phyloP scores from a whole-genome alignment of 345 rosid genomes.

The Euclidium syriacum region DNA sequence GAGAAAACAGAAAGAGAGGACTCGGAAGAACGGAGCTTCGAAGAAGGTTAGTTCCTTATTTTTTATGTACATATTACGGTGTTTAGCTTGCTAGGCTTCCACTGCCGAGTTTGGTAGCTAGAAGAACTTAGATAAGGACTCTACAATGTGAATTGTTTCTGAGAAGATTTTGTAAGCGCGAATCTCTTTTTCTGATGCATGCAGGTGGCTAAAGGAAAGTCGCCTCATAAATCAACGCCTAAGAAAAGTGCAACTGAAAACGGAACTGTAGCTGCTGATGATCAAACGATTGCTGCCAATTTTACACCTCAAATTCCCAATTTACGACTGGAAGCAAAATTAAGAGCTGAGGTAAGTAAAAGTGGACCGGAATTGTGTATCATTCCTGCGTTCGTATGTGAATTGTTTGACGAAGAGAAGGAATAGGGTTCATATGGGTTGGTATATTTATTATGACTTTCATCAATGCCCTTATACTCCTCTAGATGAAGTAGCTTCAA shows the following conservation, averaged over 20 bases:
- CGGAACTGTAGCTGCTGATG: conserved; percentile 22
- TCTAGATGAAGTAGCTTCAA: conserved; percentile 3
- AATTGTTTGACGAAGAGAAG: too few relatives aligned
- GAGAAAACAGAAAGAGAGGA: conserved; percentile 43
- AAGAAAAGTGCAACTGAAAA: conserved; percentile 40
- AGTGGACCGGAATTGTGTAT: too few relatives aligned
- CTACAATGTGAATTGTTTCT: not conserved
- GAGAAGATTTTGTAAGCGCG: not conserved
- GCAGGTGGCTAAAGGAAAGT: conserved; percentile 33
- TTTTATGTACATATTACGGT: not conserved
- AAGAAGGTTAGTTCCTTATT: conserved; percentile 39
- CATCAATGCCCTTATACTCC: not conserved
- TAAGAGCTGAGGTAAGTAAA: conserved; percentile 81
- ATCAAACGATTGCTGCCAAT: conserved; percentile 18
- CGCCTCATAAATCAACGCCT: conserved; percentile 47
- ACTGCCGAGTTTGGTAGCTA: not conserved
- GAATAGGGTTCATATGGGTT: not conserved
- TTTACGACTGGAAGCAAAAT: conserved; percentile 71
- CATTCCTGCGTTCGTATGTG: too few relatives aligned
- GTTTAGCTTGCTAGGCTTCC: not conserved
- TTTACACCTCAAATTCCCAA: conserved; percentile 43
- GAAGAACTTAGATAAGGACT: not conserved
- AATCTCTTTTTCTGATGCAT: not conserved
- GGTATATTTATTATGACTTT: not conserved
- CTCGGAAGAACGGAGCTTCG: conserved; percentile 43